These are phyloP conservation scores for Aquilaria malaccensis DNA, from an alignment of 345 rosid genomes.

Conservation along the genomic window DNA sequence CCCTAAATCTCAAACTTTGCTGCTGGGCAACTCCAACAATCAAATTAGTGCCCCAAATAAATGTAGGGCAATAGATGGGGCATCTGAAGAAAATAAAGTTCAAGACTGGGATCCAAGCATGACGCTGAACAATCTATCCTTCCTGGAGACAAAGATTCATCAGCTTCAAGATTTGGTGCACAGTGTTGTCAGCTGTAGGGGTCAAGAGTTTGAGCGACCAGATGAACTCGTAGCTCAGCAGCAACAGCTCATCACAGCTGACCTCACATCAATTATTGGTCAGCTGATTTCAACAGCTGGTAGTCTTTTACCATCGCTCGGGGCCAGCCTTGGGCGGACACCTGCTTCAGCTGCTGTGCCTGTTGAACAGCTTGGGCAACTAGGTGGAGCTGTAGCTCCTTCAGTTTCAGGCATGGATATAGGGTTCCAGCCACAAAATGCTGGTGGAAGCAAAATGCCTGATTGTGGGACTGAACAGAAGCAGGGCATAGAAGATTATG, in stretches of 20 bases:
- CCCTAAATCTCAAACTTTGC: slow-evolving; percentile 21
- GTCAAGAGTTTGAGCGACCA: slow-evolving; percentile 39
- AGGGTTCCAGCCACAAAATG: slow-evolving; percentile 30
- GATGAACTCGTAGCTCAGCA: slow-evolving; percentile 62
- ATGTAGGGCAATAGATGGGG: slow-evolving; percentile 29
- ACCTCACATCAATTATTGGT: slow-evolving; percentile 85
- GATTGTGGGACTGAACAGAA: slow-evolving; percentile 32
- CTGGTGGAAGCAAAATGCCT: slow-evolving; percentile 25
- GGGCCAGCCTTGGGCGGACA: slow-evolving; percentile 30
- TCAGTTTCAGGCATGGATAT: slow-evolving; percentile 28
- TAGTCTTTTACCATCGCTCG: slow-evolving; percentile 86
- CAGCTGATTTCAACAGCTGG: slow-evolving; percentile 95
- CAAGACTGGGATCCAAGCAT: slow-evolving; percentile 88
- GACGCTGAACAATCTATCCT: slow-evolving; percentile 71
- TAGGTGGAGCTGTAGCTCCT: slow-evolving; percentile 46
- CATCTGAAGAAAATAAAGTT: slow-evolving; percentile 28
- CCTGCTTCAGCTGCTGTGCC: slow-evolving; percentile 26
- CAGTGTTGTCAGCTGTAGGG: slow-evolving; percentile 45
- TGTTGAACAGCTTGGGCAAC: slow-evolving; percentile 40
- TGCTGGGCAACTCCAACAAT: slow-evolving; percentile 20
- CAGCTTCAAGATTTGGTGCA: slow-evolving; percentile 86
- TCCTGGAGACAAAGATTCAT: slow-evolving; percentile 83
- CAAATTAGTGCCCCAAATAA: slow-evolving; percentile 28
- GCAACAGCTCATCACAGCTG: slow-evolving; percentile 76
- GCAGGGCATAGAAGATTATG: slow-evolving; percentile 57